Conservation (phyloP, 2,329 filamentous ascomycete genomes). For the Ophiostoma ulmi region DNA sequence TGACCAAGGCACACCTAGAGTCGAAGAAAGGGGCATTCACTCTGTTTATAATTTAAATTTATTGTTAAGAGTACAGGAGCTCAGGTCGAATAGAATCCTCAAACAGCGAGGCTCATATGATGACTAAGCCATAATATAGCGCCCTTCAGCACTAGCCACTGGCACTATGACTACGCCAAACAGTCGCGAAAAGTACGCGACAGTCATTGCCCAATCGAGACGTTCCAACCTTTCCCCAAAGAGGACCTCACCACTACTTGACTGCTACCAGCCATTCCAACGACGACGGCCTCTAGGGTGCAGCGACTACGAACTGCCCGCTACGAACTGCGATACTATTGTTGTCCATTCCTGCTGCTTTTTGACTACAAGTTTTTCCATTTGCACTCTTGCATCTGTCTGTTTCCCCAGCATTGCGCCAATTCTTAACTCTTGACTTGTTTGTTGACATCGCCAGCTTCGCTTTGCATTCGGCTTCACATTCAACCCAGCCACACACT, state of each 20-base stretch:
- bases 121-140: not conserved
- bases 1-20: no score
- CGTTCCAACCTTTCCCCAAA: not conserved
- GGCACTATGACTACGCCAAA: not conserved
- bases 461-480: not conserved
- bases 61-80: no score
- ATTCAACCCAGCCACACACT: not conserved
- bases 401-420: not conserved
- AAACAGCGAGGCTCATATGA: not conserved
- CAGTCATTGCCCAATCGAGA: slow-evolving; percentile 9
- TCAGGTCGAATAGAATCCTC: not conserved
- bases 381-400: not conserved
- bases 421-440: not conserved
- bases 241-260: not conserved
- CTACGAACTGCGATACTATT: not conserved
- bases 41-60: no score
- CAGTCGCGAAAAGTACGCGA: slow-evolving; percentile 24
- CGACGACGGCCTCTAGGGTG: not conserved
- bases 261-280: not conserved
- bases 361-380: not conserved
- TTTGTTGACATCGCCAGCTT: not conserved
- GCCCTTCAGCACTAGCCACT: not conserved
- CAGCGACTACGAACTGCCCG: not conserved
- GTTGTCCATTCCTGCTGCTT: not conserved
- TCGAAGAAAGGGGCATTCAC: no score